These are phyloP conservation scores for Boletus huronensis DNA, from an alignment of 768 basidiomycete genomes.

Conservation along the genomic window DNA sequence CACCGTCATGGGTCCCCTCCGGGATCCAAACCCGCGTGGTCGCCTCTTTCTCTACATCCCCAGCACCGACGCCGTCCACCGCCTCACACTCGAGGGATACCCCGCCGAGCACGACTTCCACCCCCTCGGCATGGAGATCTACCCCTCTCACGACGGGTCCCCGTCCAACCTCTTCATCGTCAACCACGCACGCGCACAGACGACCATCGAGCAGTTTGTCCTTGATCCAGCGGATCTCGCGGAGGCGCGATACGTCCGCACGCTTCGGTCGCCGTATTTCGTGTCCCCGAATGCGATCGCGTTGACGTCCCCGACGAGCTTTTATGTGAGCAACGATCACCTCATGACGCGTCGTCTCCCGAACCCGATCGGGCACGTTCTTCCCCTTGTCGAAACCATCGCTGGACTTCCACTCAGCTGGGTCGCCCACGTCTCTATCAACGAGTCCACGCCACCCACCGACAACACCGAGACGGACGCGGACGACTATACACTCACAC, in stretches of 20 bases:
- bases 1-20: conserved; percentile 70
- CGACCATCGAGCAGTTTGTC: conserved; percentile 66
- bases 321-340: conserved; percentile 76
- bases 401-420: conserved; percentile 57
- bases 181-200: conserved; percentile 61
- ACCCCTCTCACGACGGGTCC: conserved; percentile 46
- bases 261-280: conserved; percentile 55
- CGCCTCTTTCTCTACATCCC: conserved; percentile 55
- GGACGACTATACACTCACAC: conserved; percentile 25
- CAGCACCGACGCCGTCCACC: conserved; percentile 30
- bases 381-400: conserved; percentile 54
- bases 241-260: conserved; percentile 53
- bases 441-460: conserved; percentile 14
- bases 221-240: conserved; percentile 44
- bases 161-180: conserved; percentile 59
- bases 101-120: conserved; percentile 64
- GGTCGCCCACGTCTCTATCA: conserved; percentile 52
- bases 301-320: conserved; percentile 60
- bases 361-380: conserved; percentile 41
- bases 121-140: conserved; percentile 62
- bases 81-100: conserved; percentile 47
- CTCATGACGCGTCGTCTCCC: conserved; percentile 60
- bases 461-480: conserved; percentile 13
- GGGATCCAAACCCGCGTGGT: conserved; percentile 54
- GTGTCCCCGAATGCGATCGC: conserved; percentile 66